phyloP scores from a whole-genome alignment of 2,329 filamentous ascomycete genomes.

The Colletotrichum sp. region DNA sequence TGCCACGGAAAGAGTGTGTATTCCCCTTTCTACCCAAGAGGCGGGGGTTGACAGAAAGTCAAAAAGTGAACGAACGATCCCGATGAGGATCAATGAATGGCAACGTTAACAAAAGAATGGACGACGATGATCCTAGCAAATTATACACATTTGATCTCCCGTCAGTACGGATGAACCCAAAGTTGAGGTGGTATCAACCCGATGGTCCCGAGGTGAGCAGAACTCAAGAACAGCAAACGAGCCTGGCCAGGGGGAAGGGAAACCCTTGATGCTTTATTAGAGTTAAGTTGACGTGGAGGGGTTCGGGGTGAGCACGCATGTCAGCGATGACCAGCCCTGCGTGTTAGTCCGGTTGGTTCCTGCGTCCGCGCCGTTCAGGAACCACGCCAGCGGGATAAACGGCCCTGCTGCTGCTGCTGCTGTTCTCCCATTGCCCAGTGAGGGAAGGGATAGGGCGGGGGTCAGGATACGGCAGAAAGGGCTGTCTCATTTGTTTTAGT shows the following conservation, averaged over 20 bases:
- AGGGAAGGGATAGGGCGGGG: not conserved
- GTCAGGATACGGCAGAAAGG: not conserved
- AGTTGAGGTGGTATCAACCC: not conserved
- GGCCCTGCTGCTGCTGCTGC: not conserved
- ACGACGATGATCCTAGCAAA: not conserved
- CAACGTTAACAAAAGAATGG: not conserved
- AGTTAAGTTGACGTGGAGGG: not conserved
- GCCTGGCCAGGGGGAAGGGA: not conserved
- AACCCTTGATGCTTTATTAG: not conserved
- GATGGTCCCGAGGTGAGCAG: not conserved
- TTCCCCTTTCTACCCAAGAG: not conserved
- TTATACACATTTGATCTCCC: not conserved
- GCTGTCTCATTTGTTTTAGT: not conserved
- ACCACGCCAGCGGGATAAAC: not conserved
- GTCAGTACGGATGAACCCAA: not conserved
- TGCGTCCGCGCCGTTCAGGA: not conserved
- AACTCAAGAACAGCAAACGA: not conserved
- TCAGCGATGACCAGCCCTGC: not conserved
- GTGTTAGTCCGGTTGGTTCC: not conserved
- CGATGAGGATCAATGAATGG: not conserved
- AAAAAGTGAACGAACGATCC: not conserved
- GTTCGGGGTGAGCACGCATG: not conserved
- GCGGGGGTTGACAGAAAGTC: not conserved
- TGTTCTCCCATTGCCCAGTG: not conserved
- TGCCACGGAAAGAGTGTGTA: not conserved